Evolutionary conservation across 2,329 filamentous ascomycete genomes (phyloP), one percentile per base, ranked within the genome.

Genomic region (Fusarium tuaranense): DNA sequence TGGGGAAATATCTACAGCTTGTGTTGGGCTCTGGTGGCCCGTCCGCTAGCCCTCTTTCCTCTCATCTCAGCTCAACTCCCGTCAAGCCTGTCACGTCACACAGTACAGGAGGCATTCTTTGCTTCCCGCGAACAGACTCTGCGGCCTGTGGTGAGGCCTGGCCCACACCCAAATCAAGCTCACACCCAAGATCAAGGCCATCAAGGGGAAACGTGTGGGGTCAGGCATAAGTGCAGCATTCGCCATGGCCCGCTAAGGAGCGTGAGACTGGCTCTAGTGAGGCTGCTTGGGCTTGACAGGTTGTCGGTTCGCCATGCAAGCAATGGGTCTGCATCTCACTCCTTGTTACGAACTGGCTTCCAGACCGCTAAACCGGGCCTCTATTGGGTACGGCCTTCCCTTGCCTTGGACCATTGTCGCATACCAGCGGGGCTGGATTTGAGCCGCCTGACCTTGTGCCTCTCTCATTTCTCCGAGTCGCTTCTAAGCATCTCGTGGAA

Each of bases 221-320:
- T 79, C 74, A 74, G 78, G 78, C 78, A 79, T 74, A 73, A 79
- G 71, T 77, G 78, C 78, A 79, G 78, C 68, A 78, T 66, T 55
- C 70, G 55, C 57, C 59, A 62, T 41, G 67, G 70, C 58, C 48
- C 58, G 48, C 71, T 74, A 68, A 60, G 46, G 51, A 53, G 59
- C 22, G 32, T 39, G 62, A 44, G 36, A 57, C 34, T 22, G 12
- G 44, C 48, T 71, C 67, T 61, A 78, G 72, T 79, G 77, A 78
- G 77, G 77, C 77, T 77, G 74, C 67, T 69, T 65, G 41, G 58
- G 65, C 66, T 71, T 73, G 77, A 78, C 77, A 79, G 77, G 77
- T 73, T 78, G 68, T 73, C 77, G 75, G 69, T 70, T 77, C 70
- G 77, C 75, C 77, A 78, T 78, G 75, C 76, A 78, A 79, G 77